These are phyloP conservation scores for Ceratocystiopsis minuta DNA, from an alignment of 2,329 filamentous ascomycete species.

Conservation along the genomic window DNA sequence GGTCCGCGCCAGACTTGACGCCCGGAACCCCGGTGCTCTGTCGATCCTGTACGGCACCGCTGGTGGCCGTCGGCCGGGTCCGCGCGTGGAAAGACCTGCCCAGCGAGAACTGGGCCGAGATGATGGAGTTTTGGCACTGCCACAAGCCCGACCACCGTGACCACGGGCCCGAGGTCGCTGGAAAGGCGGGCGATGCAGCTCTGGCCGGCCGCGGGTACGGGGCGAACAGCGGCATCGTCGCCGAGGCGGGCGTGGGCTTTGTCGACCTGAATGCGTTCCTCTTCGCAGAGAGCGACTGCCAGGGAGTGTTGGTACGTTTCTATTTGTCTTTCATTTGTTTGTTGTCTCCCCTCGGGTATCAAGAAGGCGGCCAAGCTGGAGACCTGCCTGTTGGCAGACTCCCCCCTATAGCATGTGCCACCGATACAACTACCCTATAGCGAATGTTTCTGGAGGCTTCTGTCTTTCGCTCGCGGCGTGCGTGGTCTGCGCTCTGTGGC, in stretches of 20 bases:
- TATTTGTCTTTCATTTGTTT: slow-evolving; percentile 4
- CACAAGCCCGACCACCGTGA: slow-evolving; percentile 52
- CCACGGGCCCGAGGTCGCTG: neutral
- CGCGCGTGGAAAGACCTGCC: slow-evolving; percentile 76
- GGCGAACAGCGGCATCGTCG: slow-evolving; percentile 56
- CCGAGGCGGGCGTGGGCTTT: slow-evolving; percentile 50
- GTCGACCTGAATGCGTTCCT: slow-evolving; percentile 69
- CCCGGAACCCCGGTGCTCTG: slow-evolving; percentile 23
- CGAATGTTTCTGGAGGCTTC: slow-evolving; percentile 12
- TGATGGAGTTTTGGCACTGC: slow-evolving; percentile 99
- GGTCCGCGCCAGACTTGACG: slow-evolving; percentile 34
- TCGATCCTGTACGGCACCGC: slow-evolving; percentile 18
- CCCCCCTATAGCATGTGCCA: slow-evolving; percentile 35
- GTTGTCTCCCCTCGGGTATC: slow-evolving; percentile 25
- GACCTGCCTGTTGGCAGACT: too few species aligned
- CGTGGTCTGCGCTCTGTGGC: too few species aligned
- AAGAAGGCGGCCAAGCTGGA: slow-evolving; percentile 49
- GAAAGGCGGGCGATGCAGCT: slow-evolving; percentile 22
- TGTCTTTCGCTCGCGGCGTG: neutral
- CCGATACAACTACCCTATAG: slow-evolving; percentile 55
- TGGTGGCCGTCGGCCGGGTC: slow-evolving; percentile 23
- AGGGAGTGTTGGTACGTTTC: slow-evolving; percentile 20
- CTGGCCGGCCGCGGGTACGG: slow-evolving; percentile 59
- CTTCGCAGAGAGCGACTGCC: slow-evolving; percentile 49
- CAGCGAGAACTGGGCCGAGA: slow-evolving; percentile 95